Conservation (phyloP, 805 yeast species). For the Soucietia sequanensis region DNA sequence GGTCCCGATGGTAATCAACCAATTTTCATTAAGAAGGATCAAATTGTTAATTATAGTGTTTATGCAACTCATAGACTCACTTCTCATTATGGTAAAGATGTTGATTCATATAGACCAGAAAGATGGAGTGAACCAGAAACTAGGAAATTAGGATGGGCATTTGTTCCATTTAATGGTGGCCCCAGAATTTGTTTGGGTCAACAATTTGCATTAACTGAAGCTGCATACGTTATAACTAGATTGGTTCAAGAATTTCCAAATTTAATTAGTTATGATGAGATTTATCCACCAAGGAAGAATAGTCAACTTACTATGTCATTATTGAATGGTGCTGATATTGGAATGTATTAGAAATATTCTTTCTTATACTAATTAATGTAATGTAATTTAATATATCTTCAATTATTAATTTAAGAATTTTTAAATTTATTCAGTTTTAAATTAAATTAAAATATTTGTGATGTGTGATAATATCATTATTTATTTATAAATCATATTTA, state of each 20-base stretch:
- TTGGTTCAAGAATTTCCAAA: constrained; percentile 30
- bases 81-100: constrained; percentile 29
- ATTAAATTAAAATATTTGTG: no score
- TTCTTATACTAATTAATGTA: no score
- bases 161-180: constrained; percentile 37
- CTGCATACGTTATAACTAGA: constrained; percentile 28
- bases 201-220: constrained; percentile 39
- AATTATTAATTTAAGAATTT: no score
- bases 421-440: no score
- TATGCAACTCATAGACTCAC: constrained; percentile 43
- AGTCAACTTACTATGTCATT: constrained; percentile 25
- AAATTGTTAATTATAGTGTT: constrained; percentile 36
- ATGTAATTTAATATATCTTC: no score
- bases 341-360: neutral
- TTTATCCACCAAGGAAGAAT: constrained; percentile 25
- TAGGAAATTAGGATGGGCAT: constrained; percentile 34
- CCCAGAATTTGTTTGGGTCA: constrained; percentile 41
- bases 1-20: constrained; percentile 38
- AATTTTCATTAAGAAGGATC: constrained; percentile 43
- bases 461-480: no score
- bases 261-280: constrained; percentile 11
- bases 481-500: no score
- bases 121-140: constrained; percentile 28
- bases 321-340: constrained; percentile 1
- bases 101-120: constrained; percentile 28